These are phyloP conservation scores for Cenococcum geophilum DNA, from an alignment of 495 filamentous ascomycete species.

Conservation along the genomic window DNA sequence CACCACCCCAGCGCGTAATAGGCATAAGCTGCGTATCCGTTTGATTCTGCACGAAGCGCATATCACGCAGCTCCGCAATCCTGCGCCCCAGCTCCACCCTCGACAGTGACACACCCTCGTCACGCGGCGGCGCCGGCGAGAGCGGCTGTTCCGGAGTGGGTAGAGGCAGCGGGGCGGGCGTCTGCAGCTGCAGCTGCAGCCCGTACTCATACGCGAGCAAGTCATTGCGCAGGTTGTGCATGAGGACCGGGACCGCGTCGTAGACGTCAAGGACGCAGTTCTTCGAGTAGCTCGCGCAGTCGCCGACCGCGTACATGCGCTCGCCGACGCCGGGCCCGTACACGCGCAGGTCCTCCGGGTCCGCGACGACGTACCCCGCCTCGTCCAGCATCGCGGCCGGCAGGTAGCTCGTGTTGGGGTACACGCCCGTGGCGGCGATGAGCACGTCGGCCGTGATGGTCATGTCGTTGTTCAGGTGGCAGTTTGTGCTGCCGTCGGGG, in stretches of 20 bases:
- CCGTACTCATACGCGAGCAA: constrained; percentile 27
- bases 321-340: constrained; percentile 9
- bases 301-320: constrained; percentile 32
- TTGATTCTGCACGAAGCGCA: constrained; percentile 15
- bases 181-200: background rate
- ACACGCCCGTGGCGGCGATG: constrained; percentile 29
- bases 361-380: constrained; percentile 25
- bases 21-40: constrained; percentile 26
- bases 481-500: constrained; percentile 15
- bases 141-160: background rate
- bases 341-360: constrained; percentile 22
- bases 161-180: background rate
- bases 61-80: constrained; percentile 14
- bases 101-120: background rate
- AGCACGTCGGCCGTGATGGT: constrained; percentile 28
- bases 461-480: constrained; percentile 27
- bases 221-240: constrained; percentile 34
- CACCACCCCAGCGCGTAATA: constrained; percentile 26
- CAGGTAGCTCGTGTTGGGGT: constrained; percentile 31
- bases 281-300: constrained; percentile 31
- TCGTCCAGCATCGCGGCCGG: constrained; percentile 22
- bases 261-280: constrained; percentile 34
- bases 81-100: constrained; percentile 11
- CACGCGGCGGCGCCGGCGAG: background rate
- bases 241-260: constrained; percentile 31